These are phyloP conservation scores for Ambispora gerdemannii DNA, from an alignment of 192 early-diverging fungal genomes.

Conservation along the genomic window DNA sequence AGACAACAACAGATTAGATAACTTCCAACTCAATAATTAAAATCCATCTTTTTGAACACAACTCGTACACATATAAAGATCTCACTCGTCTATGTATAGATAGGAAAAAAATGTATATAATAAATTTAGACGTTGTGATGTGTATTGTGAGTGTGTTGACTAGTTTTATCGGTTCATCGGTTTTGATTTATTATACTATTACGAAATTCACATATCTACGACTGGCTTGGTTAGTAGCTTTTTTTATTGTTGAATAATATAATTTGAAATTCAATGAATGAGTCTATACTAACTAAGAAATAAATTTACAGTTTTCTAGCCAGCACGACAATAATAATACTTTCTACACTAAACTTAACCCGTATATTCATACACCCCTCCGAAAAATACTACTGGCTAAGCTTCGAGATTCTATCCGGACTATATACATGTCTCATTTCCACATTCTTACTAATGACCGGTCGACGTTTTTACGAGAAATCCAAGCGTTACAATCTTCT, in stretches of 20 bases:
- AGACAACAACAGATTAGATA: too few relatives aligned
- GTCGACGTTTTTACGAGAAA: neutral
- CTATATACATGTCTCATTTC: neutral
- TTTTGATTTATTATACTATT: too few relatives aligned
- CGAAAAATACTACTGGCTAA: neutral
- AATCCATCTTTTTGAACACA: too few relatives aligned
- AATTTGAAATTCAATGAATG: neutral
- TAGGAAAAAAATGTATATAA: too few relatives aligned
- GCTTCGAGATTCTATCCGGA: neutral
- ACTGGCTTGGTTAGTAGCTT: neutral
- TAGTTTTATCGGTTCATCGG: too few relatives aligned
- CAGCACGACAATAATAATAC: neutral
- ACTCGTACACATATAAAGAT: too few relatives aligned
- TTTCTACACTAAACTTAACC: neutral
- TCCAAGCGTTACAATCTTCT: neutral
- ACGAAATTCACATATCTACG: neutral
- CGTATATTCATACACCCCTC: neutral
- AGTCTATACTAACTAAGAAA: neutral
- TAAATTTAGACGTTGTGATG: too few relatives aligned
- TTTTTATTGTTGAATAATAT: neutral
- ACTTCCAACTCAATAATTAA: too few relatives aligned
- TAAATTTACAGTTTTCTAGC: neutral
- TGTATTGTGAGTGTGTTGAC: too few relatives aligned
- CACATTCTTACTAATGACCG: neutral
- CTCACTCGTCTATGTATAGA: too few relatives aligned